Evolutionary conservation across 2,329 filamentous ascomycete genomes (phyloP).

Genomic region (Pestalotiopsis sp.): DNA sequence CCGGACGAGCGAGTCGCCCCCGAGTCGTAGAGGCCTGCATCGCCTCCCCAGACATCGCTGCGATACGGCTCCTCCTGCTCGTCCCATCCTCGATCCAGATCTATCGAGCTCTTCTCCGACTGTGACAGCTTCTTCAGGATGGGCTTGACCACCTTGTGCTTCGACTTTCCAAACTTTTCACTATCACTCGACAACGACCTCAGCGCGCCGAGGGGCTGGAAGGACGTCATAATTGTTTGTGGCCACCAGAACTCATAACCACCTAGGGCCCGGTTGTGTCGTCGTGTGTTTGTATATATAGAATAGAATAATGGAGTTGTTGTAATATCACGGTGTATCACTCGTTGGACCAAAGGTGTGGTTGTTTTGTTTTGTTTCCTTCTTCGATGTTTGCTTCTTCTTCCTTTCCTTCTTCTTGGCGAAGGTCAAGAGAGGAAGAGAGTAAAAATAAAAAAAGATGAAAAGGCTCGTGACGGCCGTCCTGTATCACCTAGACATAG

Average conservation of each 20-base stretch:
- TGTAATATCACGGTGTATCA: not conserved
- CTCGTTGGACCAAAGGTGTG: not conserved
- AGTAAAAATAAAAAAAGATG: not conserved
- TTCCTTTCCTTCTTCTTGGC: not conserved
- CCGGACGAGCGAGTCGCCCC: slow-evolving; percentile 22
- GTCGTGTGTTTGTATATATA: not conserved
- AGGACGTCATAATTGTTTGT: slow-evolving; percentile 36
- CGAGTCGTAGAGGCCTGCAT: slow-evolving; percentile 19
- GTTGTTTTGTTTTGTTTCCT: not conserved
- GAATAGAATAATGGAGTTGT: not conserved
- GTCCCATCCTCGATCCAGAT: slow-evolving; percentile 62
- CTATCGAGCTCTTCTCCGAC: slow-evolving; percentile 65
- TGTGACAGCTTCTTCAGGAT: slow-evolving; percentile 63
- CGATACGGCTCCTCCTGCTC: slow-evolving; percentile 49
- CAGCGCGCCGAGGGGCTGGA: slow-evolving; percentile 33
- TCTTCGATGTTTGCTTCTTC: not conserved
- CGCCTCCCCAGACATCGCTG: slow-evolving; percentile 25
- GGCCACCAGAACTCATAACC: slow-evolving; percentile 1
- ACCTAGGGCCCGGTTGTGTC: not conserved
- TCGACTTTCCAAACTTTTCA: slow-evolving; percentile 48
- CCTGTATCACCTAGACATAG: slow-evolving; percentile 14
- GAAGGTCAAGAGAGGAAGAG: not conserved
- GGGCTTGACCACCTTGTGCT: slow-evolving; percentile 58
- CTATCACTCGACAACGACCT: slow-evolving; percentile 24
- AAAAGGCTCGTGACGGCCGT: slow-evolving; percentile 10